Conservation (phyloP, 108 stramenopile genomes). For the Stephanodiscus triporus region DNA sequence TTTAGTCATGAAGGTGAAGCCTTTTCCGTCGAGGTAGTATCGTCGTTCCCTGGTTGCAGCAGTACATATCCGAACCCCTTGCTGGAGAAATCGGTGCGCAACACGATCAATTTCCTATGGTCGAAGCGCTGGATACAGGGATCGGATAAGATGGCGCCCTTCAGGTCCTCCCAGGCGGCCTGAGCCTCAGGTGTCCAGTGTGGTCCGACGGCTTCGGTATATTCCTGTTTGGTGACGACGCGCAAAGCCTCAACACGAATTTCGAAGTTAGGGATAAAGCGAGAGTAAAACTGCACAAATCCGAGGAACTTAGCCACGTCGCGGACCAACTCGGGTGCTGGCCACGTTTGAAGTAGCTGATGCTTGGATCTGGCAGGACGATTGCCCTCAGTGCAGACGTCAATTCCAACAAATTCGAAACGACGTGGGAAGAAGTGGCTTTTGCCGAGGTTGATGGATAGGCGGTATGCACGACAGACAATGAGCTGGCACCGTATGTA, state of each 20-base stretch:
- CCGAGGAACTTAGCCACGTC: constrained; percentile 17
- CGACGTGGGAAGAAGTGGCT: not conserved
- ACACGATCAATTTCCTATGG: not conserved
- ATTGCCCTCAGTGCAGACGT: not conserved
- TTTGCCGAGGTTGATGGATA: not conserved
- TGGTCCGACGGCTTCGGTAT: not conserved
- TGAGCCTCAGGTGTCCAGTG: not conserved
- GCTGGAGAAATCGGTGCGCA: constrained; percentile 14
- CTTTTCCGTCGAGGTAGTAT: constrained; percentile 6
- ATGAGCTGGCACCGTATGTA: not conserved
- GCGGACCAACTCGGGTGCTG: constrained; percentile 2
- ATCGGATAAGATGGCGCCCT: constrained; percentile 7
- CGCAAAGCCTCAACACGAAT: not conserved
- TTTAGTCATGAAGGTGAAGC: constrained; percentile 10
- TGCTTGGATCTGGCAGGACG: not conserved
- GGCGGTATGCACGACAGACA: not conserved
- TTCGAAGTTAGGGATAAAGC: constrained; percentile 22
- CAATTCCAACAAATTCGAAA: constrained; percentile 2
- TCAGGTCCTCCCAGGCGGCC: not conserved
- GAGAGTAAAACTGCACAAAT: constrained; percentile 9
- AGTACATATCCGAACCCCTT: constrained; percentile 14
- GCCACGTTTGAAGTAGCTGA: not conserved
- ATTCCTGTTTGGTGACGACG: not conserved
- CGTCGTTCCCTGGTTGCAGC: constrained; percentile 4
- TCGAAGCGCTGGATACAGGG: constrained; percentile 18